These are phyloP conservation scores for Rhodotorula mucilaginosa DNA, from an alignment of 1,284 basidiomycete genomes.

Conservation along the genomic window DNA sequence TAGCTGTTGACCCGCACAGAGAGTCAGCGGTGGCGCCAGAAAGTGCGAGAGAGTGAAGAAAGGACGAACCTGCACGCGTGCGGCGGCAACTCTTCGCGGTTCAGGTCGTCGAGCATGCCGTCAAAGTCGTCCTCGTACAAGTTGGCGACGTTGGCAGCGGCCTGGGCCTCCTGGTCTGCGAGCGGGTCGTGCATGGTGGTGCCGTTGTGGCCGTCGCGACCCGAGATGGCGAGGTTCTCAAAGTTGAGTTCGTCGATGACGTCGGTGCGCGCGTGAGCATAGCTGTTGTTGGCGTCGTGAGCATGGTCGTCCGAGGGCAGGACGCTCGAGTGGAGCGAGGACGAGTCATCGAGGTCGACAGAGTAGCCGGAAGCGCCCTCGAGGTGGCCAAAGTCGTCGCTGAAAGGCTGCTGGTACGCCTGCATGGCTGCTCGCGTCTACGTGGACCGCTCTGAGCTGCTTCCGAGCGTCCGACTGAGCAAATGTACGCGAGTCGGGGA, in stretches of 20 bases:
- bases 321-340: constrained; percentile 30
- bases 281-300: not conserved
- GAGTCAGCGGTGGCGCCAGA: not conserved
- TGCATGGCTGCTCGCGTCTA: not conserved
- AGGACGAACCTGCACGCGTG: constrained; percentile 85
- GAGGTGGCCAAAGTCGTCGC: constrained; percentile 35
- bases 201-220: not conserved
- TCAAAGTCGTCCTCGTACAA: constrained; percentile 73
- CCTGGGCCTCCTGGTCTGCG: not conserved
- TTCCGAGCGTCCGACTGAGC: not conserved
- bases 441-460: not conserved
- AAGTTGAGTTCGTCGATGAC: constrained; percentile 30
- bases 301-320: not conserved
- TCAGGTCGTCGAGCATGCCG: constrained; percentile 75
- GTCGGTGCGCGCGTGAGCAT: not conserved
- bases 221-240: constrained; percentile 27
- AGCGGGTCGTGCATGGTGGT: not conserved
- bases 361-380: constrained; percentile 39
- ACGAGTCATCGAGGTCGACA: constrained; percentile 29
- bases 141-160: constrained; percentile 23
- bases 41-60: not conserved
- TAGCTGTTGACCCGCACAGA: constrained; percentile 60
- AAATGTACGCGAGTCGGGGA: too few species aligned
- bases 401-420: constrained; percentile 2
- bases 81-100: constrained; percentile 70